Evolutionary conservation across 768 basidiomycete species (phyloP).

Genomic region (Lactarius tabidus): DNA sequence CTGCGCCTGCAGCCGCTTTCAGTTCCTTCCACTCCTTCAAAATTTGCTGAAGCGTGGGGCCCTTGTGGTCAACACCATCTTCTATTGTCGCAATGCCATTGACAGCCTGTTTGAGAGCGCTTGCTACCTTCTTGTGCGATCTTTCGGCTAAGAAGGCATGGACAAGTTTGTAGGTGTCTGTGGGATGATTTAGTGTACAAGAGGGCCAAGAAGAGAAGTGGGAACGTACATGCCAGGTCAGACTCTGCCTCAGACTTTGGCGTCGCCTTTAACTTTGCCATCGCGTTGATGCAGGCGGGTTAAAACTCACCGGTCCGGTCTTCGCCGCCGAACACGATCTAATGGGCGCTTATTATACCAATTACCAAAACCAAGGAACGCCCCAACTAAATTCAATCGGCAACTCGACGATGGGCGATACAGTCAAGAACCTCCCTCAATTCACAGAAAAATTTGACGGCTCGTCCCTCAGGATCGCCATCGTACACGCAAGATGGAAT

Average conservation of each 20-base stretch:
- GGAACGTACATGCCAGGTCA: constrained; percentile 11
- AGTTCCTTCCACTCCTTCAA: constrained; percentile 57
- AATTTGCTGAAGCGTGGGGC: constrained; percentile 60
- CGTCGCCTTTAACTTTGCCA: neutral
- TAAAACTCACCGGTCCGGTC: constrained; percentile 2
- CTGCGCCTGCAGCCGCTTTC: constrained; percentile 13
- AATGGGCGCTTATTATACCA: neutral
- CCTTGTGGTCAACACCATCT: constrained; percentile 45
- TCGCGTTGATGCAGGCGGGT: neutral
- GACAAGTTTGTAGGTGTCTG: constrained; percentile 75
- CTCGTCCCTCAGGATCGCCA: constrained; percentile 75
- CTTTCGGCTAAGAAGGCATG: constrained; percentile 66
- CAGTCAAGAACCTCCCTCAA: constrained; percentile 75
- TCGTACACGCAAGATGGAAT: constrained; percentile 98
- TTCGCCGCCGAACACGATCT: neutral
- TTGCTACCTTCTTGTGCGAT: constrained; percentile 65
- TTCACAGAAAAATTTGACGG: constrained; percentile 70
- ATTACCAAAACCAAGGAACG: neutral
- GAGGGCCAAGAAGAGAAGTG: neutral
- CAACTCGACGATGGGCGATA: constrained; percentile 25
- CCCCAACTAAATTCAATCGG: neutral
- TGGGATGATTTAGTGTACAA: neutral
- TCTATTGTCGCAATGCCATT: constrained; percentile 57
- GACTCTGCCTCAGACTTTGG: neutral
- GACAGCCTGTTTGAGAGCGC: constrained; percentile 70